phyloP scores from a whole-genome alignment of 345 rosid genomes.

The Excoecaria agallocha region DNA sequence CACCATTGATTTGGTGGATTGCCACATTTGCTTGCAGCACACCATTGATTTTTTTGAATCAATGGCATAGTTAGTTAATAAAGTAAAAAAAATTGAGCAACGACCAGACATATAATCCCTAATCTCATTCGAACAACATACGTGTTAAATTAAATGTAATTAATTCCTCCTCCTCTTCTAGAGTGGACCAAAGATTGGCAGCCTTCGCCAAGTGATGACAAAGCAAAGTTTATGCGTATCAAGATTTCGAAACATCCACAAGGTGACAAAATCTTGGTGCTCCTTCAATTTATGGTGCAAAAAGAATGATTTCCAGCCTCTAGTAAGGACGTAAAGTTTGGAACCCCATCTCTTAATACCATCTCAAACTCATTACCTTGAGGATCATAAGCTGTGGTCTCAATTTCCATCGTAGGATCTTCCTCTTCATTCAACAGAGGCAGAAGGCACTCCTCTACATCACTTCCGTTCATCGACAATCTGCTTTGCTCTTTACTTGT shows the following conservation, averaged over 20 bases:
- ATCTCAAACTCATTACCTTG: constrained; percentile 3
- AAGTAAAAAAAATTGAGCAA: no score
- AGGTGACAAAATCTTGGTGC: constrained; percentile 13
- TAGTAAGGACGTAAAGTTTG: constrained; percentile 3
- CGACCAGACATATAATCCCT: no score
- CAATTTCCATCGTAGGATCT: not conserved
- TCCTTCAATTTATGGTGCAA: not conserved
- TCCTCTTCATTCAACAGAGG: constrained; percentile 3
- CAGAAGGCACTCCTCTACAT: not conserved
- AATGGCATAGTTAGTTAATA: no score
- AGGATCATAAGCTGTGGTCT: not conserved
- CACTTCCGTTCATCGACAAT: not conserved
- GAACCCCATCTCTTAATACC: constrained; percentile 8
- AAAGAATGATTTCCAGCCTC: constrained; percentile 17
- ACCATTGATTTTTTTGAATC: no score
- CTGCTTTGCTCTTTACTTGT: not conserved
- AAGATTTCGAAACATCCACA: constrained; percentile 15
- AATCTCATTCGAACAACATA: no score
- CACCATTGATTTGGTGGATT: no score
- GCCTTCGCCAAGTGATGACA: no score
- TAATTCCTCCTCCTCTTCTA: no score
- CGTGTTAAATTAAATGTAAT: no score
- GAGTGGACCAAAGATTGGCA: no score
- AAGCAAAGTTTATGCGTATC: not conserved
- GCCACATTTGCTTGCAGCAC: no score